Conservation (phyloP, 176 grass and related monocot species). For the Phyllostachys edulis region DNA sequence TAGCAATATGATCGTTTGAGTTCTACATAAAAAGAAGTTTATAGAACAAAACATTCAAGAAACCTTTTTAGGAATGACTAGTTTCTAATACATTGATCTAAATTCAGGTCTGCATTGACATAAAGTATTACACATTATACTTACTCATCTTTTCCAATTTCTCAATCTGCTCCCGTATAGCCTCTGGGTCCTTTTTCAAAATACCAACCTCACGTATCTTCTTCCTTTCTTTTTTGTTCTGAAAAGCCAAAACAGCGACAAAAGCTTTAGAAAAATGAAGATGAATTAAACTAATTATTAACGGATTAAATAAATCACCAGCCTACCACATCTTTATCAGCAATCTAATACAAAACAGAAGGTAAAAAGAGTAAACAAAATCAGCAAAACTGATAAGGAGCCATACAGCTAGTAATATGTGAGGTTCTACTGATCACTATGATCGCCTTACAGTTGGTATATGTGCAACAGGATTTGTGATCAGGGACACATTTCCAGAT, state of each 20-base stretch:
- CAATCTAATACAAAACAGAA: neutral
- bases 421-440: neutral
- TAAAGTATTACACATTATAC: slow-evolving; percentile 27
- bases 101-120: slow-evolving; percentile 1
- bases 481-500: slow-evolving; percentile 1
- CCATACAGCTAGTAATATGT: neutral
- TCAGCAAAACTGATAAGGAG: neutral
- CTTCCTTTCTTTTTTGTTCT: slow-evolving; percentile 99
- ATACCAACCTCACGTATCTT: slow-evolving; percentile 98
- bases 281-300: slow-evolving; percentile 7
- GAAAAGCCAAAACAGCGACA: neutral
- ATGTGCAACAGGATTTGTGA: neutral
- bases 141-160: slow-evolving; percentile 99
- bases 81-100: slow-evolving; percentile 19
- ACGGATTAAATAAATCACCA: neutral
- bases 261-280: slow-evolving; percentile 26
- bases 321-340: neutral
- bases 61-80: slow-evolving; percentile 13
- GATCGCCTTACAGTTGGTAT: neutral
- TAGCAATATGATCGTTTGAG: neutral
- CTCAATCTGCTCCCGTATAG: slow-evolving; percentile 83
- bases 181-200: slow-evolving; percentile 89
- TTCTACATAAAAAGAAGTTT: neutral
- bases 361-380: neutral
- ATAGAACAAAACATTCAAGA: neutral